Percentiles rank a stretch among this genome's conserved stretches.
Evolutionary conservation across 805 yeast species (phyloP).

Genomic region (Monosporozyma unispora): DNA sequence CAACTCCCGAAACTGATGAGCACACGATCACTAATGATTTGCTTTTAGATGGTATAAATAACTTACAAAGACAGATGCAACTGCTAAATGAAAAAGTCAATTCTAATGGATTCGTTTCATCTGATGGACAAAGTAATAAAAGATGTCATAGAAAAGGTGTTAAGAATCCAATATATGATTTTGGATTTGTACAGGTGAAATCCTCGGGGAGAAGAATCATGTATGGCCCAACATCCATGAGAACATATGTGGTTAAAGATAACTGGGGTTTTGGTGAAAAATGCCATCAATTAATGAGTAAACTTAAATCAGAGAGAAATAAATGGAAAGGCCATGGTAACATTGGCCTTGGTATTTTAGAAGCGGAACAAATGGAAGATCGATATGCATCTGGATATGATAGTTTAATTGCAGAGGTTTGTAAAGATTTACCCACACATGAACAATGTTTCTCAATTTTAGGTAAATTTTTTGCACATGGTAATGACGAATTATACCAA

Average conservation of each 20-base stretch:
- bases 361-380: slow-evolving; percentile 10
- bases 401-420: background rate
- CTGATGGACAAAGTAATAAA: background rate
- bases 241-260: slow-evolving; percentile 12
- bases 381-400: background rate
- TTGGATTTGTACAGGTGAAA: slow-evolving; percentile 11
- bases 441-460: slow-evolving; percentile 8
- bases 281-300: slow-evolving; percentile 16
- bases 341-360: slow-evolving; percentile 12
- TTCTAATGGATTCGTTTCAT: background rate
- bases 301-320: slow-evolving; percentile 19
- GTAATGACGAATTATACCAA: slow-evolving; percentile 11
- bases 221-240: slow-evolving; percentile 27
- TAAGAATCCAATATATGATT: slow-evolving; percentile 9
- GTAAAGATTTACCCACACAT: slow-evolving; percentile 15
- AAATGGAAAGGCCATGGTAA: slow-evolving; percentile 13
- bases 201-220: slow-evolving; percentile 15
- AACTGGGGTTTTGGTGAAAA: slow-evolving; percentile 14
- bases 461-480: slow-evolving; percentile 10
- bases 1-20: background rate
- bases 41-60: background rate
- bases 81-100: background rate
- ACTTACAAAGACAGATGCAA: background rate
- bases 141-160: background rate
- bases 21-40: background rate